These are phyloP conservation scores for Colletotrichum aenigma DNA, from an alignment of 2,329 filamentous ascomycete genomes.

Conservation along the genomic window DNA sequence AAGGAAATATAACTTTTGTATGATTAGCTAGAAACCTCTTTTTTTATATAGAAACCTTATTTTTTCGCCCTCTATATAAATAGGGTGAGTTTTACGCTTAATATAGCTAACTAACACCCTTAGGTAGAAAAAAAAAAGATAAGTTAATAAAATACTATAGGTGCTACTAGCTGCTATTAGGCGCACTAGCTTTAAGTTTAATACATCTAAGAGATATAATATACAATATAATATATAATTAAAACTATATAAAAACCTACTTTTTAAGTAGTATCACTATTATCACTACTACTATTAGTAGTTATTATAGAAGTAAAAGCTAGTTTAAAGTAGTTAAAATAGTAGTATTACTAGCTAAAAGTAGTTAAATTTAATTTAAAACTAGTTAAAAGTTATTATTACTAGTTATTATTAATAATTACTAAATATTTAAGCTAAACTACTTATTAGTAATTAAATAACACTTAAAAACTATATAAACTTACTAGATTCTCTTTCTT, in stretches of 20 bases:
- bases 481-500: fast-evolving
- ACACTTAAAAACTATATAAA: neutral
- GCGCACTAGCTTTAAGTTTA: neutral
- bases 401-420: neutral
- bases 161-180: neutral
- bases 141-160: too few species aligned
- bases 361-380: neutral
- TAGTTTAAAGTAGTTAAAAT: neutral
- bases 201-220: neutral
- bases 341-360: neutral
- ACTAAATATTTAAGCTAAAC: neutral
- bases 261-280: neutral
- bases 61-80: too few species aligned
- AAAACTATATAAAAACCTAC: neutral
- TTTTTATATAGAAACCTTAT: too few species aligned
- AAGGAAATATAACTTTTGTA: too few species aligned
- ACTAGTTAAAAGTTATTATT: too few species aligned
- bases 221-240: neutral
- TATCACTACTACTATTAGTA: neutral
- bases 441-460: neutral
- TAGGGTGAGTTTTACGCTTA: too few species aligned
- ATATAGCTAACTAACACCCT: too few species aligned
- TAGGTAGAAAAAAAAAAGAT: too few species aligned
- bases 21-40: too few species aligned
- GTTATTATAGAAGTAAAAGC: neutral